Percentiles rank a stretch among this genome's conserved stretches.
phyloP scores from a whole-genome alignment of 345 rosid species.

The Salix dunnii region DNA sequence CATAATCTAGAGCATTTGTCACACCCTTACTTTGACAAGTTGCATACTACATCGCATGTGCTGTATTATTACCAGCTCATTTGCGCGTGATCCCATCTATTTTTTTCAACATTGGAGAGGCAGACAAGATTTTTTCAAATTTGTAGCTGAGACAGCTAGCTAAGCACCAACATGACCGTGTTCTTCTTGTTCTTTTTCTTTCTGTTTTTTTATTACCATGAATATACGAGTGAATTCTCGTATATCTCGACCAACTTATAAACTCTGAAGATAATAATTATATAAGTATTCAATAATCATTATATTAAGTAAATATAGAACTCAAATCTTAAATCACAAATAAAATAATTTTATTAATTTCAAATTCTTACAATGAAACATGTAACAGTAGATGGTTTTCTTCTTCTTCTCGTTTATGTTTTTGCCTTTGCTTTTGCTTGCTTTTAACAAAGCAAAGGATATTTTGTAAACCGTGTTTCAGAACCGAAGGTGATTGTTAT shows the following conservation, averaged over 20 bases:
- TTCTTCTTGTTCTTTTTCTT: not conserved
- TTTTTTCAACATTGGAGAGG: not conserved
- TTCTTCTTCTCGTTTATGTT: not conserved
- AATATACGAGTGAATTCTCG: too few species aligned
- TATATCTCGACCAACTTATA: too few species aligned
- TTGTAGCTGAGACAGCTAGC: not conserved
- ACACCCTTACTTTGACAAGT: too few species aligned
- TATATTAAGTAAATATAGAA: too few species aligned
- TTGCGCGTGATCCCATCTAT: not conserved
- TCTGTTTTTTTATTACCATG: too few species aligned
- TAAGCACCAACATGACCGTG: not conserved
- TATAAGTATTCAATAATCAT: too few species aligned
- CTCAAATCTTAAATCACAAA: too few species aligned
- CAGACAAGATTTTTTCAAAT: not conserved
- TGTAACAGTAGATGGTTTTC: too few species aligned
- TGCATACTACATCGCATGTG: not conserved
- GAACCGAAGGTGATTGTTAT: not conserved
- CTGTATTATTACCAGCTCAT: not conserved
- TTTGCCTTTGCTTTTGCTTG: not conserved
- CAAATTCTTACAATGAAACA: too few species aligned
- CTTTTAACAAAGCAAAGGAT: not conserved
- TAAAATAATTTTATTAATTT: too few species aligned
- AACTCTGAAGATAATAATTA: too few species aligned
- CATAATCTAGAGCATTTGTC: too few species aligned
- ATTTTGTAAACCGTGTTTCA: not conserved